Conservation (phyloP, 306 rosid genomes). For the Pueraria montana region DNA sequence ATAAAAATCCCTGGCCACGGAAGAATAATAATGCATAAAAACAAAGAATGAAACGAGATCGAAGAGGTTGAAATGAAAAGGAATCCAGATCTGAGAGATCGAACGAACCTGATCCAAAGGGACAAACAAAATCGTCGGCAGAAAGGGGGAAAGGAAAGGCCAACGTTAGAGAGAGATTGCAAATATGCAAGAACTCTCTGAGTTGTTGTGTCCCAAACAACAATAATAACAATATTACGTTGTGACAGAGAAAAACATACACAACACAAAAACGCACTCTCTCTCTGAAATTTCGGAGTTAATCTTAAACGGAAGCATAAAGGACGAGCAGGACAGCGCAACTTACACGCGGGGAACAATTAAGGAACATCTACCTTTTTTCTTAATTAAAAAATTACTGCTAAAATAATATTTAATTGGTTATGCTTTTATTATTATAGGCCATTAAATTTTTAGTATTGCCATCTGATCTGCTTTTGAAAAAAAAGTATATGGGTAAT, state of each 20-base stretch:
- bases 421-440: background rate
- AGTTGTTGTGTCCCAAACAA: slow-evolving; percentile 38
- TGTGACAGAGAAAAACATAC: background rate
- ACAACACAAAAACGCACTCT: slow-evolving; percentile 6
- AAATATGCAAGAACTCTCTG: slow-evolving; percentile 42
- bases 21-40: too few relatives aligned
- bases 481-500: background rate
- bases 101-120: slow-evolving; percentile 60
- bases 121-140: slow-evolving; percentile 40
- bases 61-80: slow-evolving; percentile 9
- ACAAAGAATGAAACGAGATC: slow-evolving; percentile 45
- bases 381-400: background rate
- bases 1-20: too few relatives aligned
- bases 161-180: slow-evolving; percentile 24
- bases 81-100: slow-evolving; percentile 58
- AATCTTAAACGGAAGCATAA: slow-evolving; percentile 38
- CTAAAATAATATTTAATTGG: background rate
- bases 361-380: slow-evolving; percentile 28
- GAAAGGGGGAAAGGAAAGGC: slow-evolving; percentile 24
- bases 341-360: slow-evolving; percentile 61
- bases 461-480: background rate
- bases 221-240: slow-evolving; percentile 12
- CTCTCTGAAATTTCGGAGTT: slow-evolving; percentile 49
- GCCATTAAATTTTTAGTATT: background rate
- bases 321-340: slow-evolving; percentile 73